phyloP scores from a whole-genome alignment of 208 protist genomes.

The Blechomonas ayalai region DNA sequence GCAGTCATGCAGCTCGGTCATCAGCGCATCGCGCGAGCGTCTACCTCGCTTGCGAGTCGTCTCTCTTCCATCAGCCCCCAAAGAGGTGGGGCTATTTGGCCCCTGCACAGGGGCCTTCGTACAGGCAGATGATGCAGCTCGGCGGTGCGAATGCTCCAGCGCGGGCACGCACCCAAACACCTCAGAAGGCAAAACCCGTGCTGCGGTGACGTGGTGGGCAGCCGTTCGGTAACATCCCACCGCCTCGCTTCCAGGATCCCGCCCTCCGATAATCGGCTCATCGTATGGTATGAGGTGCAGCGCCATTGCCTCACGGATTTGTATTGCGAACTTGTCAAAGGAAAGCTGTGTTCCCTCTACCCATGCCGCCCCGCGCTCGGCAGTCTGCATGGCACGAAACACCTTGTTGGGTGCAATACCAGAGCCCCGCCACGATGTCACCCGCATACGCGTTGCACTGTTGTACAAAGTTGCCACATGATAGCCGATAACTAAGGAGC shows the following conservation, averaged over 20 bases:
- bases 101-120: too few relatives aligned
- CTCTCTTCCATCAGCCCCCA: too few relatives aligned
- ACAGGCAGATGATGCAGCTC: too few relatives aligned
- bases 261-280: background rate
- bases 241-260: background rate
- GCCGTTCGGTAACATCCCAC: background rate
- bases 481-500: slow-evolving; percentile 39
- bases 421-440: slow-evolving; percentile 26
- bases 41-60: too few relatives aligned
- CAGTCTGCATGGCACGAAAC: slow-evolving; percentile 41
- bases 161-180: too few relatives aligned
- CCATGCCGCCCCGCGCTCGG: slow-evolving; percentile 47
- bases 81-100: too few relatives aligned
- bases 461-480: slow-evolving; percentile 31
- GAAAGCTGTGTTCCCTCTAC: slow-evolving; percentile 29
- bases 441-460: slow-evolving; percentile 13
- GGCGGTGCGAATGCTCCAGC: too few relatives aligned
- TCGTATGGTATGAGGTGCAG: slow-evolving; percentile 65
- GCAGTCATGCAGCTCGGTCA: too few relatives aligned
- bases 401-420: slow-evolving; percentile 34
- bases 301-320: slow-evolving; percentile 51
- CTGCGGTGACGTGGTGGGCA: background rate
- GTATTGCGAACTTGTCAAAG: slow-evolving; percentile 31
- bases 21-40: too few relatives aligned
- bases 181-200: too few relatives aligned